A percentile compares a stretch with the other conserved stretches of the same genome.
Evolutionary conservation across 345 rosid species (phyloP).

Genomic region (Eucalyptus globulus): DNA sequence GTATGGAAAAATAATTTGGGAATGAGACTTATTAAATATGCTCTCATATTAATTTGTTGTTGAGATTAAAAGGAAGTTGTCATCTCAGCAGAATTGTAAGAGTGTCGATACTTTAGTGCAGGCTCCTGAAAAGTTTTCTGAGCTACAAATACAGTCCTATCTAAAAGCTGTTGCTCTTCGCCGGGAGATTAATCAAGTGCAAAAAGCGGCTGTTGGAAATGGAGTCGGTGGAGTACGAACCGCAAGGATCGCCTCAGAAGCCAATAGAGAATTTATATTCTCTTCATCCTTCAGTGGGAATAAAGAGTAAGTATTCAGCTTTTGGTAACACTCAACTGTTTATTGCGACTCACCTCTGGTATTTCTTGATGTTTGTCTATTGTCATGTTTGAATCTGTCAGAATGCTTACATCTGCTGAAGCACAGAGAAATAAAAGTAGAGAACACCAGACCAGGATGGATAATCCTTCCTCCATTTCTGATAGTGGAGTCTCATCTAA

Average conservation of each 20-base stretch:
- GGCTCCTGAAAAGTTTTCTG: constrained; percentile 89
- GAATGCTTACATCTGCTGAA: constrained; percentile 28
- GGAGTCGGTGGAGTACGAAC: constrained; percentile 81
- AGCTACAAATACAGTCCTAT: constrained; percentile 88
- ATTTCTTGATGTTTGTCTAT: neutral
- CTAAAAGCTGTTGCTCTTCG: constrained; percentile 95
- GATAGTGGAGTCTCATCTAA: constrained; percentile 3
- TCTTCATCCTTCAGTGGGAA: constrained; percentile 86
- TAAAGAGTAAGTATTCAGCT: constrained; percentile 56
- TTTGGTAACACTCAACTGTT: neutral
- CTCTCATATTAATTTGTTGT: neutral
- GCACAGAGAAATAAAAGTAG: constrained; percentile 17
- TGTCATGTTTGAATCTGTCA: constrained; percentile 10
- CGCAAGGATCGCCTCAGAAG: constrained; percentile 92
- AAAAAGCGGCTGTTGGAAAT: constrained; percentile 79
- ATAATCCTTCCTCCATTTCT: constrained; percentile 17
- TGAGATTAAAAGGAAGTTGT: neutral
- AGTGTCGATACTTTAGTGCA: constrained; percentile 11
- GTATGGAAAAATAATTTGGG: neutral
- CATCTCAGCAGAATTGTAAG: neutral
- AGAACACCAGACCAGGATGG: constrained; percentile 9
- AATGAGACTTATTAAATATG: neutral
- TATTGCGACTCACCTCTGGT: neutral
- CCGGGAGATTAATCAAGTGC: constrained; percentile 88
- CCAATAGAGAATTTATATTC: constrained; percentile 87